These are phyloP conservation scores for Pichia californica DNA, from an alignment of 805 yeast species.

Conservation along the genomic window DNA sequence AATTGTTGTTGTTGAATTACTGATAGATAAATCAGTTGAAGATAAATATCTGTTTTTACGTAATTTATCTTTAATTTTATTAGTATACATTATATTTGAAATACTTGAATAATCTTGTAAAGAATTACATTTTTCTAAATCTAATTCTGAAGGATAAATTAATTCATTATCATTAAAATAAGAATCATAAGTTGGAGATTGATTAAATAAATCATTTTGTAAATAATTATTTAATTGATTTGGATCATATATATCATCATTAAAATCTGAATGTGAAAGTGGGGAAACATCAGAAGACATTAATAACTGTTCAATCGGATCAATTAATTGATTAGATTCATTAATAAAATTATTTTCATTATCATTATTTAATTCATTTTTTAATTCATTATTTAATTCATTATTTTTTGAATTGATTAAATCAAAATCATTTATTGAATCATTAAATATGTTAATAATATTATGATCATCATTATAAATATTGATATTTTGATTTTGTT, in stretches of 20 bases:
- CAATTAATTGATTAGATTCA: not conserved
- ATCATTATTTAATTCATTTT: too few species aligned
- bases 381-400: too few species aligned
- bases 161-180: not conserved
- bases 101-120: constrained; percentile 6
- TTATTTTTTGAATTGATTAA: too few species aligned
- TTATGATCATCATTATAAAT: too few species aligned
- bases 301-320: not conserved
- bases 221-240: too few species aligned
- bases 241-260: not conserved
- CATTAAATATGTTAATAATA: too few species aligned
- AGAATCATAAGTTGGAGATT: not conserved
- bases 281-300: not conserved
- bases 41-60: constrained; percentile 6
- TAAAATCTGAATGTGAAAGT: too few species aligned
- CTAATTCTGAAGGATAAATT: constrained; percentile 1
- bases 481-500: too few species aligned
- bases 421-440: too few species aligned
- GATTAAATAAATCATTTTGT: not conserved
- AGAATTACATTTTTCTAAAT: constrained; percentile 3
- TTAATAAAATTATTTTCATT: too few species aligned
- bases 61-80: constrained; percentile 10
- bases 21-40: not conserved
- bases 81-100: constrained; percentile 11
- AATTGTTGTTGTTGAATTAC: not conserved